Evolutionary conservation across 1,139 yeast genomes (phyloP), one percentile per base, ranked within the genome.

Genomic region (Scheffersomyces titani): DNA sequence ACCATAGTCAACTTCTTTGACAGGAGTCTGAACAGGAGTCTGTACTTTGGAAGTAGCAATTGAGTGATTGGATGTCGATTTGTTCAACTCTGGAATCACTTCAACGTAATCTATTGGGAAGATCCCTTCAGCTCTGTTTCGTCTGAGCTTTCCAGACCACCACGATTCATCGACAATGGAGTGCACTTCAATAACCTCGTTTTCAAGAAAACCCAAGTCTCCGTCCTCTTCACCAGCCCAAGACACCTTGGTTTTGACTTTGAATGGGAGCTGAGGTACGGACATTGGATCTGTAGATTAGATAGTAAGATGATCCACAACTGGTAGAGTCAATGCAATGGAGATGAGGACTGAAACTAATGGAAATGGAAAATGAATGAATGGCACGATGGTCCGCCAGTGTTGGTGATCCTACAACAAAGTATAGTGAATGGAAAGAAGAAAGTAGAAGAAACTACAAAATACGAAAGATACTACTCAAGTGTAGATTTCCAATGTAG

Each of bases 121-220:
- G 54, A 86, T 81, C 0, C 99, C 99, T 51, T 87, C 86, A 61
- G 90, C 86, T 62, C 87, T 90, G 74, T 92, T 92, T 66, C 98
- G 81, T 62, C 87, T 77, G 57, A 93, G 81, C 61, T 83, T 80
- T 1, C 99, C 99, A 66, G 86, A 90, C 90, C 96, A 92, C 96
- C 97, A 92, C 66, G 88, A 87, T 21, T 96, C 97, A 68, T 93
- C 97, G 7, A 94, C 92, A 3, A 88, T 77, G 63, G 88, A 82
- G 51, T 85, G 80, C 6, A 94, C 97, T 61, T 92, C 97, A 64
- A 94, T 90, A 52, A 90, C 76, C 69, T 94, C 98, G 55, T 96
- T 97, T 74, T 94, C 98, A 51, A 93, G 82, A 70, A 94, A 94
- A 1, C 98, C 98, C 53, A 94, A 80, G 68, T 94, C 98, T 50